These are phyloP conservation scores for Thelonectria olida DNA, from an alignment of 2,329 filamentous ascomycete species.

Conservation along the genomic window DNA sequence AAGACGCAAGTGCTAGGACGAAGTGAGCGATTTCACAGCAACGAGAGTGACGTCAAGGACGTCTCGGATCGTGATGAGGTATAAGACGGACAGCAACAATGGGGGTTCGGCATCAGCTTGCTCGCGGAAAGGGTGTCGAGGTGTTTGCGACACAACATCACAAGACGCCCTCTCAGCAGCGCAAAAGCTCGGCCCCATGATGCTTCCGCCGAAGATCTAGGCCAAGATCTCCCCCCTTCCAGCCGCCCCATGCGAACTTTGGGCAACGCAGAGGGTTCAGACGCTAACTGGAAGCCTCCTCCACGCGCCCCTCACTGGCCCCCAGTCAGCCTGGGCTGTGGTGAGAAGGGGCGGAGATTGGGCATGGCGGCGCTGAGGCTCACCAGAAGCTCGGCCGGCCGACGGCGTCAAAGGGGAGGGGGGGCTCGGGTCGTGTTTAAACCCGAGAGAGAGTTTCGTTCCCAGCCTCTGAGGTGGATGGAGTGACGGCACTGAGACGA, in stretches of 20 bases:
- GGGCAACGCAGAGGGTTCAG: constrained; percentile 3
- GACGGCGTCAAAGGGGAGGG: constrained; percentile 30
- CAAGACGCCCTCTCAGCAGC: not conserved
- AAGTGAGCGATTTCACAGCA: not conserved
- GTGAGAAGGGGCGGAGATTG: not conserved
- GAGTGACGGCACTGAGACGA: no score
- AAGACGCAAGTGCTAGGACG: not conserved
- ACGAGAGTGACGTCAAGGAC: not conserved
- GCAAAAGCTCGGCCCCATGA: constrained; percentile 2
- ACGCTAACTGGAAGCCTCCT: not conserved
- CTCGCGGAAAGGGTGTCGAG: no score
- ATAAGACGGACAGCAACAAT: no score
- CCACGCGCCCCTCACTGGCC: not conserved
- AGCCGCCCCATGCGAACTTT: constrained; percentile 14
- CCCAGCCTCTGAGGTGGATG: no score
- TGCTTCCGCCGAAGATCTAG: constrained; percentile 9
- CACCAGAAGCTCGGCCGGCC: constrained; percentile 4
- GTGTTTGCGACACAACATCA: no score
- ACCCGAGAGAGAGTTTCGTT: not conserved
- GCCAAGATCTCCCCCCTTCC: constrained; percentile 7
- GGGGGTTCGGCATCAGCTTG: no score
- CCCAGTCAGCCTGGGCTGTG: constrained; percentile 1
- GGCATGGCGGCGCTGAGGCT: not conserved
- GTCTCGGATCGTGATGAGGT: no score
- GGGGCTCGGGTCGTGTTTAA: constrained; percentile 9